A percentile compares a stretch with the other conserved stretches of the same genome.
phyloP scores from a whole-genome alignment of 441 rosid genomes.

The Pelargonium cotyledonis region DNA sequence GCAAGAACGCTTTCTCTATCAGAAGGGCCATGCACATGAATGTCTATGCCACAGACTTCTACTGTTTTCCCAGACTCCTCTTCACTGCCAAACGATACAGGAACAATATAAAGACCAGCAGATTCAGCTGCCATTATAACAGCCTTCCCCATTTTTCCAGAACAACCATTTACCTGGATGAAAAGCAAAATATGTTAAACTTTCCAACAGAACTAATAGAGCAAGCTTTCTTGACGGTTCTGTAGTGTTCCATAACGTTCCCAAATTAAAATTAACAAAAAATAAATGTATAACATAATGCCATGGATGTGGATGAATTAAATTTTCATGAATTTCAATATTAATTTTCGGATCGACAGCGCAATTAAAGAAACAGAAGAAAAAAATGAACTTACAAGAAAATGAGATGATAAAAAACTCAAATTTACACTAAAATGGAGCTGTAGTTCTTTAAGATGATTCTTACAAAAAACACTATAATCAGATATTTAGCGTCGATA shows the following conservation, averaged over 20 bases:
- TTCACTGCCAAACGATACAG: slow-evolving; percentile 61
- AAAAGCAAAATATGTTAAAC: neutral
- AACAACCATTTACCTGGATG: slow-evolving; percentile 72
- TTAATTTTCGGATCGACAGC: neutral
- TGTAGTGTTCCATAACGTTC: no score
- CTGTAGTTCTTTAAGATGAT: no score
- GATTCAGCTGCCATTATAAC: slow-evolving; percentile 76
- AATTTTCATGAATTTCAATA: neutral
- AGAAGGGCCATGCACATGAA: slow-evolving; percentile 61
- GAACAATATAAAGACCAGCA: slow-evolving; percentile 72
- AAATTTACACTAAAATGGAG: neutral
- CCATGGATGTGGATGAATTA: no score
- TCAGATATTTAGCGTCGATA: neutral
- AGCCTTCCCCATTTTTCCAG: slow-evolving; percentile 82
- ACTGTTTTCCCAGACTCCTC: slow-evolving; percentile 53
- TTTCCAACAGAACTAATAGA: neutral
- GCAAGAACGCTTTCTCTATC: slow-evolving; percentile 70
- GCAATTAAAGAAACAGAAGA: neutral
- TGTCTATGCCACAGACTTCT: slow-evolving; percentile 60
- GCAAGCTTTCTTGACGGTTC: no score
- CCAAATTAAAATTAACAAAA: no score
- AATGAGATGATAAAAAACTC: neutral
- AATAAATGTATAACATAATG: no score
- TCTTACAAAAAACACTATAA: neutral
- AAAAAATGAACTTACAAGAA: neutral